Percentiles rank a stretch among this genome's conserved stretches.
phyloP scores from a whole-genome alignment of 306 rosid species.

The Malus sylvestris region DNA sequence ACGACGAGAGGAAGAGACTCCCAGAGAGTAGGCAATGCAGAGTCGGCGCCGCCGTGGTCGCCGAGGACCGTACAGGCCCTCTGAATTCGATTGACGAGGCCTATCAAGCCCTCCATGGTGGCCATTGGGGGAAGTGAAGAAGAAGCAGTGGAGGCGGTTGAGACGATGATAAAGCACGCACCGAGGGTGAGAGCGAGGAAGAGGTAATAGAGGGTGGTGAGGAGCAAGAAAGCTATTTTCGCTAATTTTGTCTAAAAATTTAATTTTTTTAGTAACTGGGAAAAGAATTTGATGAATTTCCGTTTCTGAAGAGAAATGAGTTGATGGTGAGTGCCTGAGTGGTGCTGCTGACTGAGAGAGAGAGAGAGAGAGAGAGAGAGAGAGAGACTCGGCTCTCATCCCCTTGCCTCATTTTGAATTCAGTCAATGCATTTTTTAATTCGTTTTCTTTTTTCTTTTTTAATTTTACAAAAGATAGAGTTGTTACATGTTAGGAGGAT shows the following conservation, averaged over 20 bases:
- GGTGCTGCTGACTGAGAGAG: background rate
- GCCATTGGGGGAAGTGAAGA: slow-evolving; percentile 13
- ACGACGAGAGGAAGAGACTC: slow-evolving; percentile 39
- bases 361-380: background rate
- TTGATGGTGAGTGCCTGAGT: background rate
- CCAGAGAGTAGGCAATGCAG: slow-evolving; percentile 38
- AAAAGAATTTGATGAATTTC: background rate
- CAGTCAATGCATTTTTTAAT: background rate
- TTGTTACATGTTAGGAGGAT: no score
- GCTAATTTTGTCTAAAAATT: background rate
- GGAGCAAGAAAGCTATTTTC: slow-evolving; percentile 19
- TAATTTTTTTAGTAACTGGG: background rate
- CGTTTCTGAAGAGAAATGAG: background rate
- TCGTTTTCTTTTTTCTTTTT: background rate
- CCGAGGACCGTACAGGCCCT: slow-evolving; percentile 33
- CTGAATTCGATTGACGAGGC: slow-evolving; percentile 33
- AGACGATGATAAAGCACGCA: slow-evolving; percentile 1
- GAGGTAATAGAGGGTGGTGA: slow-evolving; percentile 6
- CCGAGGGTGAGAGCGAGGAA: background rate
- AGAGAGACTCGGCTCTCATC: background rate
- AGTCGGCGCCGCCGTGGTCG: slow-evolving; percentile 26
- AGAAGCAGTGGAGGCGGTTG: background rate
- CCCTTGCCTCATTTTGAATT: slow-evolving; percentile 9
- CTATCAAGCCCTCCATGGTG: slow-evolving; percentile 32
- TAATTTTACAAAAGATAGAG: no score